Conservation (phyloP, 169 alveolate species). For the Babesia microti region DNA sequence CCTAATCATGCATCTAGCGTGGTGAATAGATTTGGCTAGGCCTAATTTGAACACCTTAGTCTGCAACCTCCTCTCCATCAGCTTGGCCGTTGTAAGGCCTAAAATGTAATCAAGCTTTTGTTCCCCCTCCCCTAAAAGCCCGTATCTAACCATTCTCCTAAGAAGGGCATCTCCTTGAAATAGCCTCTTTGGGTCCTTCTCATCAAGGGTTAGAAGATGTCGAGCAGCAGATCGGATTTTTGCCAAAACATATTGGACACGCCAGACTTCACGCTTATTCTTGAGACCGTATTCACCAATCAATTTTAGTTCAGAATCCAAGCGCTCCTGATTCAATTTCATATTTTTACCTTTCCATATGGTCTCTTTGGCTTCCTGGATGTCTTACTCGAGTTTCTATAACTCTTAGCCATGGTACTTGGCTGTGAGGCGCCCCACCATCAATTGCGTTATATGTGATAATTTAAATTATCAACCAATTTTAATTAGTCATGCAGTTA, state of each 20-base stretch:
- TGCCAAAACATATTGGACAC: slow-evolving; percentile 94
- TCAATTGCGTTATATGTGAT: slow-evolving; percentile 5
- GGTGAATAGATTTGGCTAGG: slow-evolving; percentile 95
- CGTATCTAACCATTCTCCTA: slow-evolving; percentile 96
- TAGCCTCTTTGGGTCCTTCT: slow-evolving; percentile 85
- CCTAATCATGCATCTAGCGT: slow-evolving; percentile 95
- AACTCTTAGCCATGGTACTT: slow-evolving; percentile 62
- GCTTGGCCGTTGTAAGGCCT: slow-evolving; percentile 91
- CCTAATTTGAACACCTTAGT: slow-evolving; percentile 94
- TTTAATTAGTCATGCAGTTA: background rate
- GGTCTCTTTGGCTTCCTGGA: slow-evolving; percentile 89
- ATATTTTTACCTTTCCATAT: slow-evolving; percentile 77
- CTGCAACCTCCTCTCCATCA: slow-evolving; percentile 98
- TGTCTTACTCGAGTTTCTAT: slow-evolving; percentile 76
- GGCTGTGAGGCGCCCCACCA: slow-evolving; percentile 7
- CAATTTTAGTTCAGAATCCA: slow-evolving; percentile 87
- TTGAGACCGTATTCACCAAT: slow-evolving; percentile 98
- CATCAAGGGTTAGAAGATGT: slow-evolving; percentile 94
- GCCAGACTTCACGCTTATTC: slow-evolving; percentile 98
- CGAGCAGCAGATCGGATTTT: slow-evolving; percentile 99
- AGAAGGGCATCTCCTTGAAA: slow-evolving; percentile 97
- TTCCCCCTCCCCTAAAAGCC: slow-evolving; percentile 90
- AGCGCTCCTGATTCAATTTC: slow-evolving; percentile 71
- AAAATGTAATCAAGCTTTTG: slow-evolving; percentile 96
- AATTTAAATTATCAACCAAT: background rate